Percentiles rank a stretch among this genome's conserved stretches.
phyloP scores from a whole-genome alignment of 257 asterid species.

The Primulina tabacum region DNA sequence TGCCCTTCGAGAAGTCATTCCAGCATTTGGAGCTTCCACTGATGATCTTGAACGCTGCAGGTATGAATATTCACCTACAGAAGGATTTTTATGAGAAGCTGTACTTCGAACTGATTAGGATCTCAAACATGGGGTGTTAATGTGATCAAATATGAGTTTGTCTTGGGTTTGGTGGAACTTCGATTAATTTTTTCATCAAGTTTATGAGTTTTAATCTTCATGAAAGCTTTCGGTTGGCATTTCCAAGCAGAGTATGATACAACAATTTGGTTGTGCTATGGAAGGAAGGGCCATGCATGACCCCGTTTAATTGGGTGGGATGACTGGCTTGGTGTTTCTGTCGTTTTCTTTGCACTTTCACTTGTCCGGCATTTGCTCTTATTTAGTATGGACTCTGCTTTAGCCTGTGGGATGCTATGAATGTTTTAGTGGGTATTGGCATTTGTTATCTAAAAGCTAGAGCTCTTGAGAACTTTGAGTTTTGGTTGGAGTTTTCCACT shows the following conservation, averaged over 20 bases:
- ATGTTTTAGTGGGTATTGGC: no score
- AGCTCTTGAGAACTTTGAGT: no score
- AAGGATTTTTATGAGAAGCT: conserved; percentile 1
- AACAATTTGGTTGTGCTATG: conserved; percentile 7
- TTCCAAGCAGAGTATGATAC: neutral
- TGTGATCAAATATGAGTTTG: neutral
- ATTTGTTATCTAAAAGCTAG: neutral
- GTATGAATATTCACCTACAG: conserved; percentile 46
- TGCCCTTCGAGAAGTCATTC: conserved; percentile 48
- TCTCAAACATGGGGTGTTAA: conserved; percentile 13
- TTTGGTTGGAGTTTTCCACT: no score
- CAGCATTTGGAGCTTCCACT: conserved; percentile 65
- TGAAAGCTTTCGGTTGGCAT: neutral
- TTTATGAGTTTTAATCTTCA: conserved; percentile 1
- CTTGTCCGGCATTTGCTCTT: no score
- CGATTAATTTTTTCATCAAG: neutral
- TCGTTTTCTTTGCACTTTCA: no score
- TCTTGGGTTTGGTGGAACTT: conserved; percentile 15
- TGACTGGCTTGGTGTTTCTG: no score
- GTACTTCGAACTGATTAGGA: conserved; percentile 1
- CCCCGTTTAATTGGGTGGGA: no score
- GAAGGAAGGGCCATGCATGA: no score
- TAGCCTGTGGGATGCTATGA: neutral
- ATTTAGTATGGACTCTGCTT: neutral
- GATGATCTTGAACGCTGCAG: conserved; percentile 72